A percentile compares a stretch with the other conserved stretches of the same genome.
Evolutionary conservation across 768 basidiomycete genomes (phyloP).

Genomic region (Agrocybe praecox): DNA sequence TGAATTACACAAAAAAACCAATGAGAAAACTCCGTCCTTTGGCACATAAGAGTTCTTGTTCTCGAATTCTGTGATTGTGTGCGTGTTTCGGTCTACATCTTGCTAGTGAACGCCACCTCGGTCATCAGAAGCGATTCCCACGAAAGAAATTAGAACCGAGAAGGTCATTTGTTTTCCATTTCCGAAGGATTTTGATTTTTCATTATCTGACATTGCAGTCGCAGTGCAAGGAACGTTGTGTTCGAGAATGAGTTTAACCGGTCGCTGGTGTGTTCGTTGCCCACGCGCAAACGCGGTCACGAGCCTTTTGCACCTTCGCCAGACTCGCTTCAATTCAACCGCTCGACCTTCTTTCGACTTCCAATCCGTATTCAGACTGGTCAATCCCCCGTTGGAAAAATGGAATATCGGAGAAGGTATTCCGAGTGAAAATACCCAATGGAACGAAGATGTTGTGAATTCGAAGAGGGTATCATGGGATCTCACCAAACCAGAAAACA

Average conservation of each 20-base stretch:
- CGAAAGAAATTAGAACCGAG: too few relatives aligned
- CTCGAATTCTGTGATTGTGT: too few relatives aligned
- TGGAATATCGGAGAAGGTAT: constrained; percentile 48
- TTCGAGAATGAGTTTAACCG: not conserved
- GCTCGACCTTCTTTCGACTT: constrained; percentile 24
- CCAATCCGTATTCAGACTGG: constrained; percentile 31
- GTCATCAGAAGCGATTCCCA: too few relatives aligned
- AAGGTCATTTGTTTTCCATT: too few relatives aligned
- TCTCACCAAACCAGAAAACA: constrained; percentile 23
- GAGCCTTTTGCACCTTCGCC: not conserved
- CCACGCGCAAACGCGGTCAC: constrained; percentile 13
- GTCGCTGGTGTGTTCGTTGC: not conserved
- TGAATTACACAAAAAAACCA: not conserved
- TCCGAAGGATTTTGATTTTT: too few relatives aligned
- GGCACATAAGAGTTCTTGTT: not conserved
- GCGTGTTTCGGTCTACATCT: too few relatives aligned
- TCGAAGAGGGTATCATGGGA: constrained; percentile 40
- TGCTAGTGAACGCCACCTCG: too few relatives aligned
- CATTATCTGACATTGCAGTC: too few relatives aligned
- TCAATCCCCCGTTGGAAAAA: constrained; percentile 37
- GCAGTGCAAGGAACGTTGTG: not conserved
- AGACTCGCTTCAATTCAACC: constrained; percentile 8
- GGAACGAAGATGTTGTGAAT: constrained; percentile 28
- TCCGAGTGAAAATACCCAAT: constrained; percentile 10
- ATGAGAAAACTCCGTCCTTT: not conserved